Evolutionary conservation across 2,329 filamentous ascomycete genomes (phyloP).

Genomic region (Trichoderma oligosporum): DNA sequence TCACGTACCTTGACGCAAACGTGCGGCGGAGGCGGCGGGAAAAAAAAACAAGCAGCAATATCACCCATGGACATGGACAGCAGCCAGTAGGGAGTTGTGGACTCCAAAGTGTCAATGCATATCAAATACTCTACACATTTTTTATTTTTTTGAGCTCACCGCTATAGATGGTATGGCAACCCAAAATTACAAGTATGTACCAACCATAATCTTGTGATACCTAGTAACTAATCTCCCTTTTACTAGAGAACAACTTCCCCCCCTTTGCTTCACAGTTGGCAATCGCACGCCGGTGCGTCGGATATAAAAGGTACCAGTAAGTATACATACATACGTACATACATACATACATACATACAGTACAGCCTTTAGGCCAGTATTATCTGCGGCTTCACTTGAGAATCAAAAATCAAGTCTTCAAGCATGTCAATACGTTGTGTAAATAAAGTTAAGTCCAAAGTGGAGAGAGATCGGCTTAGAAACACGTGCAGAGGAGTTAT

Average conservation of each 20-base stretch:
- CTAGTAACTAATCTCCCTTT: not conserved
- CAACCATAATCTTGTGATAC: not conserved
- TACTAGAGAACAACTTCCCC: not conserved
- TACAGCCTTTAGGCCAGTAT: too few species aligned
- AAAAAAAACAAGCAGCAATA: not conserved
- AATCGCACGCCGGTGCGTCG: not conserved
- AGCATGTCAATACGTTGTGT: not conserved
- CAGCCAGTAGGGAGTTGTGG: not conserved
- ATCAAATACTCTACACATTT: too few species aligned
- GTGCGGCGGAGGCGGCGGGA: not conserved
- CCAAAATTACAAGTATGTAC: too few species aligned
- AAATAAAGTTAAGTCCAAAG: slow-evolving; percentile 16
- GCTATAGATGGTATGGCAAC: too few species aligned
- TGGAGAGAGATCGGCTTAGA: slow-evolving; percentile 17
- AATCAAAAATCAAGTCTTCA: not conserved
- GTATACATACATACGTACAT: too few species aligned
- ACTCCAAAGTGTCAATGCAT: not conserved
- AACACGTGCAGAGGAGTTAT: slow-evolving; percentile 15
- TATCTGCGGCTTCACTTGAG: not conserved
- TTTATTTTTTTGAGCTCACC: not conserved
- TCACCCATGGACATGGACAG: too few species aligned
- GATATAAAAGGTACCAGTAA: not conserved
- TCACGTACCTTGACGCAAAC: not conserved
- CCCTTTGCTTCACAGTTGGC: not conserved
- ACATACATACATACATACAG: too few species aligned